Evolutionary conservation across 2,329 filamentous ascomycete species (phyloP), one percentile per base, ranked within the genome.

Genomic region (Hymenoscyphus fructigenus): DNA sequence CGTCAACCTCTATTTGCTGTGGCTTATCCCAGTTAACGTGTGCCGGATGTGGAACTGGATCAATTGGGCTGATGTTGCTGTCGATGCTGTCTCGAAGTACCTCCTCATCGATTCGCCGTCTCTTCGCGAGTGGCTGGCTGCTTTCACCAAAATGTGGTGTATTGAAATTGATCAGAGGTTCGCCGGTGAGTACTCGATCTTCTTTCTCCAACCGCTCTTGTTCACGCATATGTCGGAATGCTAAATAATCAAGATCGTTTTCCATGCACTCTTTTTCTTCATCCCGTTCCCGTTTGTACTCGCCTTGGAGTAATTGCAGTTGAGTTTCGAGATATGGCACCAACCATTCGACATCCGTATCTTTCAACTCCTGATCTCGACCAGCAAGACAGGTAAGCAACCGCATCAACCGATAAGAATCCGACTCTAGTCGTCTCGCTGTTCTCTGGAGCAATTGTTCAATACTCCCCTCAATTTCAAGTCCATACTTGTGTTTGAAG

Each of bases 241-340:
- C 59, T 38, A 61, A 61, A 38, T 44, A 44, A 23, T 61, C 47
- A 23, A 61, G 47, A 56, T 61, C 59, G 10, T 61, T 29, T 26
- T 55, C 47, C 29, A 29, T 20, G 38, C 56, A 61, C 28, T n/a
- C n/a, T 26, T 12, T 55, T 5, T 55, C 15, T 15, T 55, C 32
- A 15, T 60, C 38, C 28, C 44, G 26, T 2, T 32, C 32, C 9
- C 20, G 12, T 20, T 61, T 28, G 34, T 57, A 58, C 1, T 62
- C 60, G 15, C 60, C 53, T 62, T 20, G 12, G 3, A 57, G 26
- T 6, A 62, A 28, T 20, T 62, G 57, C 15, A 62, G 34, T 29
- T 62, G 60, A n/a, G 50, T 36, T 62, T 57, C 53, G 5, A 62
- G 50, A 47, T 62, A 62, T 41, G 50, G 60, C 17, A 47, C 53